Conservation (phyloP, 176 grass and related monocot species). For the Ensete glaucum region DNA sequence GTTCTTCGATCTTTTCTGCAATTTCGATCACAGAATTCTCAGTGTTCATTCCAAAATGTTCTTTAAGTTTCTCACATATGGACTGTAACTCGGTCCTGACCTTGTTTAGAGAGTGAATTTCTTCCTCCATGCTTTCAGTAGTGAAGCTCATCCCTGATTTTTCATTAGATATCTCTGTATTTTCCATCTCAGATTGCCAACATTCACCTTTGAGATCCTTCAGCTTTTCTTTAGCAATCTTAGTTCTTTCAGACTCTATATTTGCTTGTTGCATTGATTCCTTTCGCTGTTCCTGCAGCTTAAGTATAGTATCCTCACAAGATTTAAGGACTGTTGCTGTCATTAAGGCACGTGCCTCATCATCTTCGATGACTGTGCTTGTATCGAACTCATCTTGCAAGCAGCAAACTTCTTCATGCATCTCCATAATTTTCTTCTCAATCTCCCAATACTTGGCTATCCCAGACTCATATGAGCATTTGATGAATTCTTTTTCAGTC, state of each 20-base stretch:
- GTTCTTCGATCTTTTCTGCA: conserved; percentile 70
- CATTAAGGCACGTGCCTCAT: conserved; percentile 64
- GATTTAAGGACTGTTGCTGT: conserved; percentile 54
- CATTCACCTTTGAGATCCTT: conserved; percentile 29
- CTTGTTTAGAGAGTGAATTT: conserved; percentile 28
- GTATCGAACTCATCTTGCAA: conserved; percentile 54
- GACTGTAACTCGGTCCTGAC: conserved; percentile 33
- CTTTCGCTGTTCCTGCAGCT: conserved; percentile 46
- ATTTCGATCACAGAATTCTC: conserved; percentile 55
- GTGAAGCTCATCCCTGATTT: conserved; percentile 5
- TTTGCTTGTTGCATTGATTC: conserved; percentile 20
- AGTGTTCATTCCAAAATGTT: conserved; percentile 51
- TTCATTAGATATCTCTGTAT: not conserved
- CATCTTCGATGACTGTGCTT: conserved; percentile 46
- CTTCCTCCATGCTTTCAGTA: conserved; percentile 17
- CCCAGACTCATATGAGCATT: conserved; percentile 50
- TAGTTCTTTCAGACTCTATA: conserved; percentile 35
- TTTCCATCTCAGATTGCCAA: conserved; percentile 27
- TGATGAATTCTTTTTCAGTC: conserved; percentile 75
- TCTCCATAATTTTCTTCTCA: conserved; percentile 60
- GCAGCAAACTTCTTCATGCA: conserved; percentile 39
- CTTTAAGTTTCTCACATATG: conserved; percentile 51
- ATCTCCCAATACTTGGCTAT: conserved; percentile 77
- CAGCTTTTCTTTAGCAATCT: conserved; percentile 36
- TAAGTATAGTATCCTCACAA: conserved; percentile 48